Conservation (phyloP, 371 early-diverging fungal species). For the Apophysomyces elegans region DNA sequence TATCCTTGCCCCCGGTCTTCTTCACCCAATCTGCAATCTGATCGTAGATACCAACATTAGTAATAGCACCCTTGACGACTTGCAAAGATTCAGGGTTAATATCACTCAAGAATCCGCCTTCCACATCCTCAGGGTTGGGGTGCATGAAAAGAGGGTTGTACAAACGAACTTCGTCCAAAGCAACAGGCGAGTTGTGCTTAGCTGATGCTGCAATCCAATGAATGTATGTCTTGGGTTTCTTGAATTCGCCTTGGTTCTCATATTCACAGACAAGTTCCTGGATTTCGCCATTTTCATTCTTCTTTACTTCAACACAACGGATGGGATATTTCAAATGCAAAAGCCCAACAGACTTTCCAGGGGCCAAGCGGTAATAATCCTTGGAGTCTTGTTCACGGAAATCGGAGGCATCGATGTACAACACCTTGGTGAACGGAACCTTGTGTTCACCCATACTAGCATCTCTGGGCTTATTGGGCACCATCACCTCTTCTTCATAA, state of each 20-base stretch:
- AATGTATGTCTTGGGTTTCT: slow-evolving; percentile 96
- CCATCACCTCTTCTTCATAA: slow-evolving; percentile 70
- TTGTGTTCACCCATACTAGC: slow-evolving; percentile 81
- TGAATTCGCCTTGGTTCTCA: slow-evolving; percentile 70
- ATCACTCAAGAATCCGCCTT: slow-evolving; percentile 94
- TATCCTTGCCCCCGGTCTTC: slow-evolving; percentile 51
- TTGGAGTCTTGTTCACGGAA: slow-evolving; percentile 91
- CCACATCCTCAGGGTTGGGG: slow-evolving; percentile 87
- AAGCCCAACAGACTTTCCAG: slow-evolving; percentile 94
- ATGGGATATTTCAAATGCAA: slow-evolving; percentile 86
- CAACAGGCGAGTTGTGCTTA: slow-evolving; percentile 81
- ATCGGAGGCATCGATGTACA: slow-evolving; percentile 96
- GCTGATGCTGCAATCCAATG: slow-evolving; percentile 97
- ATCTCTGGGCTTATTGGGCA: slow-evolving; percentile 90
- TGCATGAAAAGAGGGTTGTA: slow-evolving; percentile 92
- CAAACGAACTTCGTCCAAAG: slow-evolving; percentile 81
- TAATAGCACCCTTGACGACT: slow-evolving; percentile 72
- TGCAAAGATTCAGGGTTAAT: slow-evolving; percentile 84
- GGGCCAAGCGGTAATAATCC: slow-evolving; percentile 95
- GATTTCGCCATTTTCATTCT: slow-evolving; percentile 75
- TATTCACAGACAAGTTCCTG: slow-evolving; percentile 79
- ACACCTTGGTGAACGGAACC: slow-evolving; percentile 85
- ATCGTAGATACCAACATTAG: slow-evolving; percentile 86
- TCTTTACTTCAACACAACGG: slow-evolving; percentile 81
- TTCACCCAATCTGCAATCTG: slow-evolving; percentile 51